Base-by-base conservation (phyloP, 441 rosid genomes). In the Adansonia madagascariensis region DNA sequence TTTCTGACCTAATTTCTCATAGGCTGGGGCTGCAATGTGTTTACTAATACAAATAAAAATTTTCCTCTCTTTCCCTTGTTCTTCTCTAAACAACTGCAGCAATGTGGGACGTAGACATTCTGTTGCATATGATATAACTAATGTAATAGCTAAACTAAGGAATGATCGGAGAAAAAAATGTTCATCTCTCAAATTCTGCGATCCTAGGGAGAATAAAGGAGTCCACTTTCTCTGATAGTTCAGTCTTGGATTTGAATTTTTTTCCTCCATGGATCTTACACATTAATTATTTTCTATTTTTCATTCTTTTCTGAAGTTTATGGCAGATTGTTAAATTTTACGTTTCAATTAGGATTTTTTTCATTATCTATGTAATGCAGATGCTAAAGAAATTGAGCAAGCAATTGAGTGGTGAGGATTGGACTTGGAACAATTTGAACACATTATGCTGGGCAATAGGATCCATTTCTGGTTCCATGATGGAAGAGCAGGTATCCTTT, bases 361-460 rank as follows among this genome's bases (percentile, higher is more conserved):
- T 8, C 27, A 46, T 52, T n/a, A 41, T 49, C 65, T 24, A 10
- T 71, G 44, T 27, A 8, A 52, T 17, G 52, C 78, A 96, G 99
- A 96, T 96, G 98, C 79, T 96, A 78, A 91, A 87, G 91, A 96
- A 96, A 83, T 88, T 96, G 74, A 93, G 91, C 77, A 96, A 96
- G 86, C 99, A 94, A 84, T 79, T 93, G 86, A 92, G 89, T 77
- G 97, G 98, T 79, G 98, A 96, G 85, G 99, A 96, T 82, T 96
- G 98, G 98, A 90, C 93, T 43, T 93, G 98, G 99, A 96, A 97
- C 84, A 97, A 97, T 73, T 77, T 97, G 65, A 97, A 93, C 82
- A 97, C 99, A 6, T 84, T 97, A 70, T 97, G 99, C 87, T 97
- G 99, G 98, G 99, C 98, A 73, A 97, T 97, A 76, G 98, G 99